A percentile compares a stretch with the other conserved stretches of the same genome.
phyloP scores from a whole-genome alignment of 306 rosid species.

The Acacia acuminata region DNA sequence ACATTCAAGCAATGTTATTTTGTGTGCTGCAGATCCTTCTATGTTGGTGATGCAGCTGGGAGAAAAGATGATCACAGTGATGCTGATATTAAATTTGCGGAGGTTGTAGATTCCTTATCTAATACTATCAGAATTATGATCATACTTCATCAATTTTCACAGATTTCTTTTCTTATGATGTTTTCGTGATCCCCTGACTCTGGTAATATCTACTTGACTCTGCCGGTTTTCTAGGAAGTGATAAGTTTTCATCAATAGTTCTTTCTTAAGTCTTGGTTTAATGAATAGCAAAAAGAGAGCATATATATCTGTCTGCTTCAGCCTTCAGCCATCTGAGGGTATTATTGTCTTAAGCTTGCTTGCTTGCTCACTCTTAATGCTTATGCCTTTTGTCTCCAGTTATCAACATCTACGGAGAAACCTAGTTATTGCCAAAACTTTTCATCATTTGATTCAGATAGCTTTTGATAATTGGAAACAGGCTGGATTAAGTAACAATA shows the following conservation, averaged over 20 bases:
- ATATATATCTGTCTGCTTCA: background rate
- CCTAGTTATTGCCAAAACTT: background rate
- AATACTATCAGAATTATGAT: background rate
- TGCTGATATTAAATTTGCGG: conserved; percentile 81
- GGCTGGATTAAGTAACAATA: background rate
- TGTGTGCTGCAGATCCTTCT: conserved; percentile 69
- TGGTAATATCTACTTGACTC: background rate
- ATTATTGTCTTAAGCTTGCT: conserved; percentile 18
- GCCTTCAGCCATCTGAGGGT: background rate
- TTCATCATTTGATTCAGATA: background rate
- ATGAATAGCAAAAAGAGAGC: conserved; percentile 2
- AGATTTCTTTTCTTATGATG: background rate
- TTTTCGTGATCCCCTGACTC: background rate
- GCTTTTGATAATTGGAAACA: background rate
- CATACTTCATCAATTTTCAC: background rate
- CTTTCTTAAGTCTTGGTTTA: background rate
- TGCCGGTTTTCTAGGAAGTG: background rate
- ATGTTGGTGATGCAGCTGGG: conserved; percentile 98
- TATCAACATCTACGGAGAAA: background rate
- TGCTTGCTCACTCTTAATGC: background rate
- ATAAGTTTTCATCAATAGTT: background rate
- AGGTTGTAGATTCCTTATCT: conserved; percentile 49
- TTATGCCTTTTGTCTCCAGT: background rate
- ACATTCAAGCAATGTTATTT: conserved; percentile 11
- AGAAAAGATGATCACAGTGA: conserved; percentile 84